phyloP scores from a whole-genome alignment of 1,284 basidiomycete genomes.

The Singerocomus inundabilis region DNA sequence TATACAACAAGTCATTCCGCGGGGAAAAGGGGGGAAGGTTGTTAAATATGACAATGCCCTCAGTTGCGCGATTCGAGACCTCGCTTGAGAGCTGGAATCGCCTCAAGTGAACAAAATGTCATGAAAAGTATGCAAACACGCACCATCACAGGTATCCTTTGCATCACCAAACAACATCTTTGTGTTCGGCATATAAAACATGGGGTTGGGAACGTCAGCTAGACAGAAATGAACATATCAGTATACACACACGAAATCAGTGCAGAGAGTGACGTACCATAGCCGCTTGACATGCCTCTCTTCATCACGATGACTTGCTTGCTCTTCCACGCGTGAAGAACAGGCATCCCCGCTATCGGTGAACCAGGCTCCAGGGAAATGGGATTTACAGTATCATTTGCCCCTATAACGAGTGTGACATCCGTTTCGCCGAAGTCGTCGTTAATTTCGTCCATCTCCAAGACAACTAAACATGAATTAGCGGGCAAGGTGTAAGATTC shows the following conservation, averaged over 20 bases:
- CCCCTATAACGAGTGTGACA: slow-evolving; percentile 80
- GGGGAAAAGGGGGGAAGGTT: too few species aligned
- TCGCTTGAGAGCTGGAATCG: slow-evolving; percentile 50
- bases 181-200: slow-evolving; percentile 86
- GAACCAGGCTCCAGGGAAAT: slow-evolving; percentile 85
- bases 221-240: slow-evolving; percentile 8
- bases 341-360: slow-evolving; percentile 86
- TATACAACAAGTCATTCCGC: slow-evolving; percentile 14
- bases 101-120: slow-evolving; percentile 13
- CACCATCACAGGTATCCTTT: slow-evolving; percentile 82
- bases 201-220: slow-evolving; percentile 86
- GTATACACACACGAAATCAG: slow-evolving; percentile 3
- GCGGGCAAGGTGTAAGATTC: neutral
- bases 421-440: slow-evolving; percentile 85
- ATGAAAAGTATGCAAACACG: slow-evolving; percentile 17
- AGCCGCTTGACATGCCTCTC: slow-evolving; percentile 80
- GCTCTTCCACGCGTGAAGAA: slow-evolving; percentile 86
- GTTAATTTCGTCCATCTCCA: slow-evolving; percentile 92
- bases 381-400: slow-evolving; percentile 89
- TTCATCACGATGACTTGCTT: slow-evolving; percentile 91
- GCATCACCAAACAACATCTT: slow-evolving; percentile 90
- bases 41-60: neutral
- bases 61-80: slow-evolving; percentile 46
- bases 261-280: slow-evolving; percentile 48
- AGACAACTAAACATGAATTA: slow-evolving; percentile 55